Percentiles rank a stretch among this genome's conserved stretches.
These are phyloP conservation scores for Heterococcus sp. DNA, from an alignment of 108 stramenopile genomes.

Conservation along the genomic window DNA sequence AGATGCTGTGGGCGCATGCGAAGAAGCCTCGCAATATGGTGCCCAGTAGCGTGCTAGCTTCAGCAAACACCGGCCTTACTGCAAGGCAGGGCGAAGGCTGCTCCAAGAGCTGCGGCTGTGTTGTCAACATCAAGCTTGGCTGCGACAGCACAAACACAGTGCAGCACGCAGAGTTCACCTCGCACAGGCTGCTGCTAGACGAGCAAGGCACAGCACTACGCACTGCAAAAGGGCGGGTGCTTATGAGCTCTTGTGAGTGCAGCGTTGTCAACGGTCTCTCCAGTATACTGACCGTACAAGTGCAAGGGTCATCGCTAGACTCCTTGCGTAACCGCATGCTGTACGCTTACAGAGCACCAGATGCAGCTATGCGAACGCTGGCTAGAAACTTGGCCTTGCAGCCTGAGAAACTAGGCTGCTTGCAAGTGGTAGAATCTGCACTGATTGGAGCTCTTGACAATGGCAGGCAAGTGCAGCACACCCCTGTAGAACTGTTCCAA, in stretches of 20 bases:
- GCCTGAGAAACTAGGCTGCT: background rate
- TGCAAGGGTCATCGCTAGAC: constrained; percentile 7
- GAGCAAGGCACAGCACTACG: constrained; percentile 6
- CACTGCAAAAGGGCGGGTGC: constrained; percentile 5
- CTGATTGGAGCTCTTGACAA: constrained; percentile 18
- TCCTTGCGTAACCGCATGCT: constrained; percentile 30
- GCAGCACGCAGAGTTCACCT: constrained; percentile 7
- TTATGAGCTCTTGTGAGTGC: constrained; percentile 23
- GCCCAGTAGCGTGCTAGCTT: too few relatives aligned
- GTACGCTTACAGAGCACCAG: constrained; percentile 16
- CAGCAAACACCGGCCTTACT: too few relatives aligned
- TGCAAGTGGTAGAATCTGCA: constrained; percentile 22
- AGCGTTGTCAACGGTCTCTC: background rate
- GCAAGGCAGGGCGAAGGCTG: constrained; percentile 24
- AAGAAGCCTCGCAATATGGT: too few relatives aligned
- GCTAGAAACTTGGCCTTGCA: background rate
- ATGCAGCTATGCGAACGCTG: constrained; percentile 21
- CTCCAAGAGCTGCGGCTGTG: constrained; percentile 22
- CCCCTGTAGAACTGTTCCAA: background rate
- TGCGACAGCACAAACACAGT: constrained; percentile 8
- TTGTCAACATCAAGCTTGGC: constrained; percentile 12
- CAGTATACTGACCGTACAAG: background rate
- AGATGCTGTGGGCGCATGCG: too few relatives aligned
- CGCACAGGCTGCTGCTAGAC: constrained; percentile 11
- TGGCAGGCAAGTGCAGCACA: constrained; percentile 6